A percentile compares a stretch with the other conserved stretches of the same genome.
These are phyloP conservation scores for Neonectria ditissima DNA, from an alignment of 2,329 filamentous ascomycete species.

Conservation along the genomic window DNA sequence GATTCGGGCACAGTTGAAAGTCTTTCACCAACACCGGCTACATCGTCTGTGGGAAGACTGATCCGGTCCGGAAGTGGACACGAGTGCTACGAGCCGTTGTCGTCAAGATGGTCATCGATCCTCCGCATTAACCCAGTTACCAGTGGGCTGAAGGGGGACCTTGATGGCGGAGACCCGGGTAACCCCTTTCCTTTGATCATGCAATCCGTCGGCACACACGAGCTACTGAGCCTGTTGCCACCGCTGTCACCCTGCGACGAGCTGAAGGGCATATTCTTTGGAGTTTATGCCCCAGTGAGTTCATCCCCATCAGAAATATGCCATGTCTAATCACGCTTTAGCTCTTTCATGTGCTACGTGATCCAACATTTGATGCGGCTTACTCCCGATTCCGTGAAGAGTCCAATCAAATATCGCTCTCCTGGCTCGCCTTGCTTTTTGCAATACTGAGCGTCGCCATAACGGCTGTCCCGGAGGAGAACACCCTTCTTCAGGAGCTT, in stretches of 20 bases:
- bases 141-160: neutral
- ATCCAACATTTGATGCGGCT: conserved; percentile 9
- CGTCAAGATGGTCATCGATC: conserved; percentile 26
- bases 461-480: conserved; percentile 1
- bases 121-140: conserved; percentile 1
- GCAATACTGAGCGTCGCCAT: conserved; percentile 8
- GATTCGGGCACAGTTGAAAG: neutral
- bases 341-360: conserved; percentile 16
- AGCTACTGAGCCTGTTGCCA: conserved; percentile 1
- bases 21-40: neutral
- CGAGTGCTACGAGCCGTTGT: conserved; percentile 24
- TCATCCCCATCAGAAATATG: neutral
- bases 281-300: conserved; percentile 12
- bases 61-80: conserved; percentile 25
- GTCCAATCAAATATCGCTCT: neutral
- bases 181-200: neutral
- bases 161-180: neutral
- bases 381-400: conserved; percentile 9
- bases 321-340: neutral
- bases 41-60: conserved; percentile 3
- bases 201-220: neutral
- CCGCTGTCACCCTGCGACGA: conserved; percentile 6
- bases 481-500: conserved; percentile 1
- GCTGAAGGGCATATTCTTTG: conserved; percentile 7
- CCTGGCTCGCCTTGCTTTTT: conserved; percentile 12